Conservation (phyloP, 2,329 filamentous ascomycete species). For the Chalaropsis ovoidea region DNA sequence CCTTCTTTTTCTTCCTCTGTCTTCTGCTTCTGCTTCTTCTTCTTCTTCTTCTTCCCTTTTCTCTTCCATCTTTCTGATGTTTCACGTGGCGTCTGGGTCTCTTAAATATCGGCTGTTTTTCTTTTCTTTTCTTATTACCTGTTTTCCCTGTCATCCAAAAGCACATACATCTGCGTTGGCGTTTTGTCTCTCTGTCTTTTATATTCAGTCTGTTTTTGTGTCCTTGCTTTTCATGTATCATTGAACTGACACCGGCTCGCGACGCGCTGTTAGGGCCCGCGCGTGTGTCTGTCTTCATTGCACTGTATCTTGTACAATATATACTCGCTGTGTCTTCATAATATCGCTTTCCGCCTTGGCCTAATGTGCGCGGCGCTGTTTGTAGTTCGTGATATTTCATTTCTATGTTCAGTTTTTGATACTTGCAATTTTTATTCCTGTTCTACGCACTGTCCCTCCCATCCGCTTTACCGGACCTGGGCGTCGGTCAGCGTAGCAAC, state of each 20-base stretch:
- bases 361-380: not conserved
- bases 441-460: not conserved
- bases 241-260: not conserved
- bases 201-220: conserved; percentile 9
- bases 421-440: conserved; percentile 5
- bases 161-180: conserved; percentile 11
- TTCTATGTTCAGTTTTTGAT: not conserved
- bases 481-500: conserved; percentile 73
- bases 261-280: not conserved
- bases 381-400: conserved; percentile 12
- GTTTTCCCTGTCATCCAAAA: conserved; percentile 1
- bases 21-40: not conserved
- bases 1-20: not conserved
- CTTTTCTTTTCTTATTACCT: not conserved
- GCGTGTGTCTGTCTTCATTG: conserved; percentile 8
- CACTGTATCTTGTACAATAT: conserved; percentile 12
- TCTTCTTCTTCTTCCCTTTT: not conserved
- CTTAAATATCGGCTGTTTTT: conserved; percentile 10
- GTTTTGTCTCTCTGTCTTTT: conserved; percentile 2
- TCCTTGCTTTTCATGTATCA: conserved; percentile 1
- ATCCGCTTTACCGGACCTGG: conserved; percentile 58
- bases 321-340: not conserved
- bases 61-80: conserved; percentile 1
- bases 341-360: not conserved
- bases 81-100: conserved; percentile 17